A percentile compares a stretch with the other conserved stretches of the same genome.
phyloP scores from a whole-genome alignment of 2,329 filamentous ascomycete species.

The Penicillium sp. region DNA sequence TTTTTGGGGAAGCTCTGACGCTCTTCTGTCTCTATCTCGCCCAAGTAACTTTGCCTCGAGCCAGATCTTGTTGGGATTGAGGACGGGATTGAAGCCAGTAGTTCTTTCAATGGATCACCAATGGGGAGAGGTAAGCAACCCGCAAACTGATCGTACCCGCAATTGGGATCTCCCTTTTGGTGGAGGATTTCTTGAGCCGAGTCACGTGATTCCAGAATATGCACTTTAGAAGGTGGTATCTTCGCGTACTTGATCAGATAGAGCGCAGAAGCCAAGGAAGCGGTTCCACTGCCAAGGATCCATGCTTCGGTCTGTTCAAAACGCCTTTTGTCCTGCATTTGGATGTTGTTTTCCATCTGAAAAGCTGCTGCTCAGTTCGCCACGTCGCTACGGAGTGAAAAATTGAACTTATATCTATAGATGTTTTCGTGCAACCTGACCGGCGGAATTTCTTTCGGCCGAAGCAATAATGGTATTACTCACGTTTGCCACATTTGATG shows the following conservation, averaged over 20 bases:
- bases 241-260: constrained; percentile 15
- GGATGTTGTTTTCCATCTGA: background rate
- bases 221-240: constrained; percentile 11
- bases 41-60: constrained; percentile 7
- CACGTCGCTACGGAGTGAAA: no score
- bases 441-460: no score
- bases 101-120: constrained; percentile 18
- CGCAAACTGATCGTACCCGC: constrained; percentile 30
- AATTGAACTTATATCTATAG: no score
- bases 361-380: no score
- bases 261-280: constrained; percentile 16
- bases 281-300: constrained; percentile 20
- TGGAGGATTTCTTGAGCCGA: constrained; percentile 20
- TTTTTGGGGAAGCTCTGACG: background rate
- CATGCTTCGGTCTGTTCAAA: constrained; percentile 11
- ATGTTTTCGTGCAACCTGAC: no score
- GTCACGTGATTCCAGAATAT: constrained; percentile 13
- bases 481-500: no score
- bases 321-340: background rate
- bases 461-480: no score
- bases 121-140: constrained; percentile 27
- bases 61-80: constrained; percentile 5
- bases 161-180: constrained; percentile 11
- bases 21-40: constrained; percentile 18
- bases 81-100: constrained; percentile 24